Percentiles rank a stretch among this genome's conserved stretches.
Evolutionary conservation across 140 eudicot genomes (phyloP).

Genomic region (Senecio squalidus): DNA sequence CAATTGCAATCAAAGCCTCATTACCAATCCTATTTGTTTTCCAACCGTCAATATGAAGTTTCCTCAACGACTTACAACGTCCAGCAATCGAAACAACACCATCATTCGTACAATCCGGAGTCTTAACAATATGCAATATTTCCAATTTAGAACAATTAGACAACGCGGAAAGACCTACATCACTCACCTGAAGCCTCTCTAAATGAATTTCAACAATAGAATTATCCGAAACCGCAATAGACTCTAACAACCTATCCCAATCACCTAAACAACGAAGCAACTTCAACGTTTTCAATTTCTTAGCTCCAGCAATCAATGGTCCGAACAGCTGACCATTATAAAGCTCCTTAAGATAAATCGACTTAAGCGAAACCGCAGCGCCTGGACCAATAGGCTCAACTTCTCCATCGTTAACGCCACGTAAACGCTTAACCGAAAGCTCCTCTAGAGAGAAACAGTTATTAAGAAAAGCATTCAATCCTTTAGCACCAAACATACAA

Average conservation of each 20-base stretch:
- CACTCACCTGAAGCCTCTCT: too few species aligned
- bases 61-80: constrained; percentile 70
- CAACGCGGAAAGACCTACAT: constrained; percentile 61
- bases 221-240: constrained; percentile 20
- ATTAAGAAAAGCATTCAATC: too few species aligned
- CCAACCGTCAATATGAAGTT: constrained; percentile 91
- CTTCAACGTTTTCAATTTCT: constrained; percentile 54
- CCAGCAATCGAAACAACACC: constrained; percentile 60
- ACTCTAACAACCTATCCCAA: too few species aligned
- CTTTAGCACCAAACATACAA: too few species aligned
- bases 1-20: constrained; percentile 61
- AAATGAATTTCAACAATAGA: constrained; percentile 51
- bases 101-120: constrained; percentile 63
- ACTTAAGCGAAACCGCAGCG: too few species aligned
- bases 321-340: constrained; percentile 69
- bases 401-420: too few species aligned
- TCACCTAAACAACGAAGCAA: too few species aligned
- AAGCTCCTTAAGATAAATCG: too few species aligned
- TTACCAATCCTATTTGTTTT: constrained; percentile 83
- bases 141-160: constrained; percentile 58
- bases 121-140: constrained; percentile 68
- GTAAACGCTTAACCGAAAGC: too few species aligned
- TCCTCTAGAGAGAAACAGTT: constrained; percentile 41
- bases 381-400: constrained; percentile 47
- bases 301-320: constrained; percentile 53